These are phyloP conservation scores for Ilyonectria robusta DNA, from an alignment of 2,329 filamentous ascomycete genomes.

Conservation along the genomic window DNA sequence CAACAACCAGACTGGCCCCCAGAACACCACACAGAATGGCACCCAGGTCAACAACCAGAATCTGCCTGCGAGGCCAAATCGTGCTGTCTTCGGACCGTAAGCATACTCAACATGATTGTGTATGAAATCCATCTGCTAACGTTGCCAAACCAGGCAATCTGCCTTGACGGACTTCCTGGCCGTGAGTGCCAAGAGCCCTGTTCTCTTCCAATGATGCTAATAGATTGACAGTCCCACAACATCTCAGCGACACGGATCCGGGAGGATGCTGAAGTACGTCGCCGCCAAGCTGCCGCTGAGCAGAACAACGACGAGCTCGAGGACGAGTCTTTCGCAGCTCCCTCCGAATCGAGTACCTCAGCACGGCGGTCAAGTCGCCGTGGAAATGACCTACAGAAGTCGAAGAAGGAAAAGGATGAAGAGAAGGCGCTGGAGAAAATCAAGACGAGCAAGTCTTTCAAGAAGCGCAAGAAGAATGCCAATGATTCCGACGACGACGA, in stretches of 20 bases:
- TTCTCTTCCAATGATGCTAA: slow-evolving; percentile 36
- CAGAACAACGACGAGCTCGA: slow-evolving; percentile 39
- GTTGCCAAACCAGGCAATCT: slow-evolving; percentile 57
- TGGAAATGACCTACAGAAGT: slow-evolving; percentile 41
- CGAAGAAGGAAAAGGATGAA: slow-evolving; percentile 59
- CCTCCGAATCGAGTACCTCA: slow-evolving; percentile 44
- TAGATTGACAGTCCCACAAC: slow-evolving; percentile 71
- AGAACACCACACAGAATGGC: slow-evolving; percentile 24
- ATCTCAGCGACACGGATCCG: slow-evolving; percentile 75
- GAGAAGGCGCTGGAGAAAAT: slow-evolving; percentile 72
- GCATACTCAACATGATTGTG: slow-evolving; percentile 24
- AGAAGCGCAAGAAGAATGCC: slow-evolving; percentile 63
- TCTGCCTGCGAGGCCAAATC: slow-evolving; percentile 40
- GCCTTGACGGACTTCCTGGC: slow-evolving; percentile 69
- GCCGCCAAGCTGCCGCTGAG: slow-evolving; percentile 53
- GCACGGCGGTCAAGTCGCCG: slow-evolving; percentile 48
- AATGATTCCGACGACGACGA: slow-evolving; percentile 63
- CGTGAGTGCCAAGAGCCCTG: slow-evolving; percentile 48
- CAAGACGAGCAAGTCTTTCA: slow-evolving; percentile 71
- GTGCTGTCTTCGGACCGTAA: slow-evolving; percentile 58
- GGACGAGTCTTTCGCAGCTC: slow-evolving; percentile 35
- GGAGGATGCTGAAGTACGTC: slow-evolving; percentile 63
- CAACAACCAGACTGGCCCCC: slow-evolving; percentile 22
- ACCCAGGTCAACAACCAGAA: slow-evolving; percentile 33
- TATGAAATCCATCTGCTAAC: slow-evolving; percentile 23